phyloP scores from a whole-genome alignment of 306 rosid species.

The Castanospermum australe region DNA sequence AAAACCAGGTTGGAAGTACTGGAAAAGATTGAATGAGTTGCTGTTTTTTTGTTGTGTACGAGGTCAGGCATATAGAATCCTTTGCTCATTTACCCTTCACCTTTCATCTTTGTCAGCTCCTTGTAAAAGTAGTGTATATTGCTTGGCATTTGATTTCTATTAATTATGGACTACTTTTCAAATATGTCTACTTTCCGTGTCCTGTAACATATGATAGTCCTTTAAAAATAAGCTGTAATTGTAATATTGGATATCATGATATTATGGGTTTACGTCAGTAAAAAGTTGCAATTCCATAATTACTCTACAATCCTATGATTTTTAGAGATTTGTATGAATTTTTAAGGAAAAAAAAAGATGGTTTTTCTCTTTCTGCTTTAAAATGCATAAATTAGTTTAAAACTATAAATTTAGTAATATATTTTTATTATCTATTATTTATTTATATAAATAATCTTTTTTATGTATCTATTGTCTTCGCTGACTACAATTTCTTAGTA shows the following conservation, averaged over 20 bases:
- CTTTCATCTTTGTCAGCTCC: slow-evolving; percentile 29
- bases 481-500: too few relatives aligned
- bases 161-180: slow-evolving; percentile 26
- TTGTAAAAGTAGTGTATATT: slow-evolving; percentile 48
- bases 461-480: too few relatives aligned
- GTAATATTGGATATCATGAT: slow-evolving; percentile 31
- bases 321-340: too few relatives aligned
- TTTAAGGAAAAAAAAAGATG: too few relatives aligned
- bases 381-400: too few relatives aligned
- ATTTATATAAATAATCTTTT: too few relatives aligned
- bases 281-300: too few relatives aligned
- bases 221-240: slow-evolving; percentile 43
- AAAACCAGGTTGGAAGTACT: slow-evolving; percentile 86
- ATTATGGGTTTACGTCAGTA: slow-evolving; percentile 13
- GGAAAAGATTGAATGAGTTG: slow-evolving; percentile 87
- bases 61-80: slow-evolving; percentile 29
- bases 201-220: slow-evolving; percentile 43
- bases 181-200: slow-evolving; percentile 36
- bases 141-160: slow-evolving; percentile 32
- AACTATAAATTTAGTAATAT: too few relatives aligned
- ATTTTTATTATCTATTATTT: too few relatives aligned
- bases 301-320: too few relatives aligned
- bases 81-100: neutral
- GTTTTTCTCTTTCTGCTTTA: too few relatives aligned
- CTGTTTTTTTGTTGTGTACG: slow-evolving; percentile 9